phyloP scores from a whole-genome alignment of 2,329 filamentous ascomycete genomes.

The Aspergillus sp. region DNA sequence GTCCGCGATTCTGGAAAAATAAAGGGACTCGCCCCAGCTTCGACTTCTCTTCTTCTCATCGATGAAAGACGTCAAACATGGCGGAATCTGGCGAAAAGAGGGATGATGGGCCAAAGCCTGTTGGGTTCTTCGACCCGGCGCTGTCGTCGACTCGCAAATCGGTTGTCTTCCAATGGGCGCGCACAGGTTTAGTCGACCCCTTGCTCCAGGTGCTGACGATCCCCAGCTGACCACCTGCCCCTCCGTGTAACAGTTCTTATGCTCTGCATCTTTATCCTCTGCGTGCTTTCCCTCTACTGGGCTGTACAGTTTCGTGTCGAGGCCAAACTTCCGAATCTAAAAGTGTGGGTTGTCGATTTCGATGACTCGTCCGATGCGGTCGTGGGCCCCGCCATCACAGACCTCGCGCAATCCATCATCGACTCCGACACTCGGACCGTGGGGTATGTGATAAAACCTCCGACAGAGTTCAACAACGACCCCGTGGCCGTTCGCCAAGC shows the following conservation, averaged over 20 bases:
- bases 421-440: conserved; percentile 47
- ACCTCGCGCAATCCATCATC: conserved; percentile 51
- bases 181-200: conserved; percentile 23
- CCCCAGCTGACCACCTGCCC: not conserved
- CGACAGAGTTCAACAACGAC: conserved; percentile 60
- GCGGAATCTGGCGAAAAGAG: conserved; percentile 17
- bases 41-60: not conserved
- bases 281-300: conserved; percentile 65
- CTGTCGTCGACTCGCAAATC: conserved; percentile 27
- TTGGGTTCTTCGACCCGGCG: conserved; percentile 36
- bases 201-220: not conserved
- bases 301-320: conserved; percentile 59
- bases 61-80: not conserved
- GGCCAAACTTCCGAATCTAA: conserved; percentile 53
- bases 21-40: not conserved
- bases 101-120: conserved; percentile 14
- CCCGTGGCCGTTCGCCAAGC: conserved; percentile 60
- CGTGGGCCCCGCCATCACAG: conserved; percentile 60
- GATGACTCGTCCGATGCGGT: conserved; percentile 59
- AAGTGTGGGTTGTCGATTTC: conserved; percentile 66
- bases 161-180: conserved; percentile 30
- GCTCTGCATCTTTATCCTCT: conserved; percentile 61
- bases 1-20: not conserved
- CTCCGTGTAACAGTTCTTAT: conserved; percentile 33
- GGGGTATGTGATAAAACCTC: conserved; percentile 55